Conservation (phyloP, 2,329 filamentous ascomycete species). For the Botryosphaeria dothidea region DNA sequence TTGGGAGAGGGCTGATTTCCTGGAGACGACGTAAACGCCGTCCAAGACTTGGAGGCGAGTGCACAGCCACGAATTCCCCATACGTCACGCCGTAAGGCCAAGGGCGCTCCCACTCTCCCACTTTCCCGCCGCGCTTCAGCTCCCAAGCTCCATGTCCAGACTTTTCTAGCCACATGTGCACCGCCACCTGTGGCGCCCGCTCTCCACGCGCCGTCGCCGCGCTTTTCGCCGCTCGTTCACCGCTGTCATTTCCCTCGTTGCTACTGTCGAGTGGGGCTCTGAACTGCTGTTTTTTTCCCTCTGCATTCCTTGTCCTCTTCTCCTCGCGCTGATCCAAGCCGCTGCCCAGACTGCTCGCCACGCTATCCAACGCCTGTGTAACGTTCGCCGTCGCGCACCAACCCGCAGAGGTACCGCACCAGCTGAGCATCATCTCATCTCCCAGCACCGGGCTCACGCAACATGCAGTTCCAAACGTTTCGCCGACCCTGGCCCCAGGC, state of each 20-base stretch:
- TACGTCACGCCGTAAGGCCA: constrained; percentile 11
- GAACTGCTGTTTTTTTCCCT: not conserved
- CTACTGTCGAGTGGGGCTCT: not conserved
- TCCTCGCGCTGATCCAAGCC: not conserved
- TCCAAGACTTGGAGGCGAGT: constrained; percentile 5
- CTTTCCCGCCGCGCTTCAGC: not conserved
- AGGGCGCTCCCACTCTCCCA: not conserved
- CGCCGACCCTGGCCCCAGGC: not conserved
- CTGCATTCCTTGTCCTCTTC: not conserved
- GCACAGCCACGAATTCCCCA: not conserved
- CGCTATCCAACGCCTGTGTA: not conserved
- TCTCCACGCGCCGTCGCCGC: not conserved
- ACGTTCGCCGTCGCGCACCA: constrained; percentile 3
- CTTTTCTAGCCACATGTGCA: not conserved
- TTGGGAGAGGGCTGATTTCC: not conserved
- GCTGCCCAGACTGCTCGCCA: not conserved
- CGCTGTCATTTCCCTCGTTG: not conserved
- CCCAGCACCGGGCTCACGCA: not conserved
- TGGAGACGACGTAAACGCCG: not conserved
- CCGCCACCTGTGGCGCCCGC: not conserved
- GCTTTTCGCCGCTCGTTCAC: constrained; percentile 11
- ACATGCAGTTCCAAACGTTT: not conserved
- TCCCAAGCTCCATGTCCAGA: not conserved
- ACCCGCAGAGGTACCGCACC: not conserved
- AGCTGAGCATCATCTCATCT: not conserved